Evolutionary conservation across 2,329 filamentous ascomycete genomes (phyloP).

Genomic region (Epichloe uncinata): DNA sequence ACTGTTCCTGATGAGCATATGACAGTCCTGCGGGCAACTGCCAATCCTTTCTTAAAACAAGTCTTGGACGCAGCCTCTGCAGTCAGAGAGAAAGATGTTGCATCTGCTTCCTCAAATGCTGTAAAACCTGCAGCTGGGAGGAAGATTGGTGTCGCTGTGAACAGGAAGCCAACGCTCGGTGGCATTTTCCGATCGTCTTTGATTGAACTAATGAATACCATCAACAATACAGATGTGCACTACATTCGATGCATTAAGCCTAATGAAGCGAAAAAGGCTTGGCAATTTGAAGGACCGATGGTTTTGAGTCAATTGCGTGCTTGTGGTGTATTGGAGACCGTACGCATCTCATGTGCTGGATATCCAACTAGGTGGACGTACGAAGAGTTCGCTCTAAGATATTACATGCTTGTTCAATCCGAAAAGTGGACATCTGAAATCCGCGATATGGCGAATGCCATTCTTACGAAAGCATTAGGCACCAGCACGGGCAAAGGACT

Average conservation of each 20-base stretch:
- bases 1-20: conserved; percentile 98
- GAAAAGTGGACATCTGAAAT: conserved; percentile 88
- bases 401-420: conserved; percentile 95
- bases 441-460: conserved; percentile 83
- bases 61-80: conserved; percentile 76
- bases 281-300: conserved; percentile 99
- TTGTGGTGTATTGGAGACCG: conserved; percentile 97
- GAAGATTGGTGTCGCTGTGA: conserved; percentile 82
- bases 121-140: conserved; percentile 70
- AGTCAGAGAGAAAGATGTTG: conserved; percentile 79
- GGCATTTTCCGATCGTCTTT: conserved; percentile 98
- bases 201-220: conserved; percentile 95
- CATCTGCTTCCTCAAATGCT: conserved; percentile 50
- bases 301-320: conserved; percentile 92
- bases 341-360: conserved; percentile 91
- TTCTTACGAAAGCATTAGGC: conserved; percentile 77
- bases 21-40: conserved; percentile 75
- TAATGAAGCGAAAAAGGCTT: conserved; percentile 90
- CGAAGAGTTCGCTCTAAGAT: conserved; percentile 91
- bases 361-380: conserved; percentile 98
- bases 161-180: conserved; percentile 91
- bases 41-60: conserved; percentile 70
- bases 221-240: conserved; percentile 95
- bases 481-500: conserved; percentile 57
- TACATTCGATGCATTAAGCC: conserved; percentile 99